These are phyloP conservation scores for Clarireedia hainanense DNA, from an alignment of 2,329 filamentous ascomycete genomes.

Conservation along the genomic window DNA sequence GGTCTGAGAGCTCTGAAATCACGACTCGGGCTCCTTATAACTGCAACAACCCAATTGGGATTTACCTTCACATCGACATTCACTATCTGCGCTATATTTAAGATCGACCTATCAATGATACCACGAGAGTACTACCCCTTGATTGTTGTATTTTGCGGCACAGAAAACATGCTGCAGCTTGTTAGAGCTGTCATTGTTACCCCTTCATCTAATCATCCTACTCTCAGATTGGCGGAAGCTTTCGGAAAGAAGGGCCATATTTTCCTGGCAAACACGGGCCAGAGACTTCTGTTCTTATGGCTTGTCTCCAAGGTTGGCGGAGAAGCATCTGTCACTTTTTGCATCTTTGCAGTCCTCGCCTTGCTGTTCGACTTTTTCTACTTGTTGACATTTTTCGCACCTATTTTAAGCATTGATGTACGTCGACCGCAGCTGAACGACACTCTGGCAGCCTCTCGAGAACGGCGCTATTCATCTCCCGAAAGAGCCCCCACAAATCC, in stretches of 20 bases:
- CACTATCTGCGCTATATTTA: constrained; percentile 67
- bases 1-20: constrained; percentile 70
- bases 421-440: constrained; percentile 68
- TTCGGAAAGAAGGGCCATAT: constrained; percentile 66
- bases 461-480: constrained; percentile 18
- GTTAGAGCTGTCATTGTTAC: constrained; percentile 72
- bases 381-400: constrained; percentile 70
- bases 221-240: constrained; percentile 62
- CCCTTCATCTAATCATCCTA: constrained; percentile 59
- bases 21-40: constrained; percentile 61
- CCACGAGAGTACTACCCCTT: constrained; percentile 68
- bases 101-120: constrained; percentile 67
- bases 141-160: constrained; percentile 64
- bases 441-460: constrained; percentile 39
- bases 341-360: constrained; percentile 67
- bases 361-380: constrained; percentile 72
- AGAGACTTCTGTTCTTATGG: constrained; percentile 61
- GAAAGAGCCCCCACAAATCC: constrained; percentile 31
- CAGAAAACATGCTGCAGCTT: constrained; percentile 71
- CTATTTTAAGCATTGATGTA: constrained; percentile 73
- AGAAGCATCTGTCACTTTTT: constrained; percentile 64
- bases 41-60: constrained; percentile 61
- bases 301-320: constrained; percentile 45
- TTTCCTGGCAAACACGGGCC: constrained; percentile 57
- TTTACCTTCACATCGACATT: constrained; percentile 73